Conservation (phyloP, 106 monocot species). For the Dendrobium chrysotoxum region DNA sequence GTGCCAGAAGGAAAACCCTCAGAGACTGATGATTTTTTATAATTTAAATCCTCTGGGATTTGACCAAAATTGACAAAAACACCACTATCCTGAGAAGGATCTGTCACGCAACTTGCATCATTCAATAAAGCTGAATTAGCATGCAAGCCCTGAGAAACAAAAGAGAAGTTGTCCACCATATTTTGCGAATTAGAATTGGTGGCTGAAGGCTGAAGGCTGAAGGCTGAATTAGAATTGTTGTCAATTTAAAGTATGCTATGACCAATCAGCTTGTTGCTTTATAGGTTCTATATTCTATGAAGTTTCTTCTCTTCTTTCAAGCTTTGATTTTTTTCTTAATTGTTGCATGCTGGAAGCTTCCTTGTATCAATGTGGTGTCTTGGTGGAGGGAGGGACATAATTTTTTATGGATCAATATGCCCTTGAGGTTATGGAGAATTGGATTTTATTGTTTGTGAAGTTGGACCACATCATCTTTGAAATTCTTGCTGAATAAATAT, state of each 20-base stretch:
- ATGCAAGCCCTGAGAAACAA: slow-evolving; percentile 22
- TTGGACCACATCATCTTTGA: too few relatives aligned
- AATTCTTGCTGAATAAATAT: too few relatives aligned
- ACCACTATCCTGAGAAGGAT: slow-evolving; percentile 6
- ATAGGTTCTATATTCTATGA: background rate
- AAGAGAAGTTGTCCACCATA: slow-evolving; percentile 41
- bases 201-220: background rate
- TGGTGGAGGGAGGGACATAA: background rate
- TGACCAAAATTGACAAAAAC: slow-evolving; percentile 6
- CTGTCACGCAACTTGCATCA: slow-evolving; percentile 10
- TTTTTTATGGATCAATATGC: too few relatives aligned
- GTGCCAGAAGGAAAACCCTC: slow-evolving; percentile 13
- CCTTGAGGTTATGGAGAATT: too few relatives aligned
- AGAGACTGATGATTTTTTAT: slow-evolving; percentile 6
- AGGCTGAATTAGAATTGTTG: background rate
- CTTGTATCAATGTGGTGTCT: too few relatives aligned
- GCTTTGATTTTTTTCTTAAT: background rate
- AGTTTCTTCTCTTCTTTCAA: background rate
- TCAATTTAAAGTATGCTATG: background rate
- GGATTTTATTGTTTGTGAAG: too few relatives aligned
- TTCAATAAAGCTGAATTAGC: slow-evolving; percentile 10
- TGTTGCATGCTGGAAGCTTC: background rate
- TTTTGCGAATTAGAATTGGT: slow-evolving; percentile 12
- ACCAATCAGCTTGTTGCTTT: background rate
- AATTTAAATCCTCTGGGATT: background rate